Evolutionary conservation across 257 asterid species (phyloP), one percentile per base, ranked within the genome.

Genomic region (Primulina tabacum): DNA sequence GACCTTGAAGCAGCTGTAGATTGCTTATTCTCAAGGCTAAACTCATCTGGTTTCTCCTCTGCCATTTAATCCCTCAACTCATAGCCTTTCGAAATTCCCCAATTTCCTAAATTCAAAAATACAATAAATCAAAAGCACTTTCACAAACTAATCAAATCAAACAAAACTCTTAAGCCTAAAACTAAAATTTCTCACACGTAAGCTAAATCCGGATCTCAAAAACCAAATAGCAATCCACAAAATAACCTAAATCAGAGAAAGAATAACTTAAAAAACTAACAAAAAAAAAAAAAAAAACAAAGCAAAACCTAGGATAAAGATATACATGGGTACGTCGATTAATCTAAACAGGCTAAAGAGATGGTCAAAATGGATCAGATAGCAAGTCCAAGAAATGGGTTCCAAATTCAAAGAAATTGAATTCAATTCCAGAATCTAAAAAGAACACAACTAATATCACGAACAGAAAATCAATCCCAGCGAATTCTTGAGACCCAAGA

Each of bases 1-100:
- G 97, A 91, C 87, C 95, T 86, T 5, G 95, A 91, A 64, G 85
- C 88, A 77, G 85, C 92, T 40, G 78, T 81, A 8, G 85, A 79
- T 73, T 87, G 92, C 90, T 83, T 94, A 74, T 83, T 88, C 88
- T 83, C 92, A 40, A 73, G 77, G 75, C 80, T 84, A 70, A 67
- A 73, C 7, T 82, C 89, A 64, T 82, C 98, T 38, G 71, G 73
- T 78, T 87, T 82, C 82, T 80, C 77, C 75, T 85, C 93, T 20
- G 70, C 90, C 98, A 94, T 91, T 60, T 75, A 77, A 67, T 74
- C 70, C 79, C 84, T 79, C 73, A 60, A 71, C 69, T 66, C 67
- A 87, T 60, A 82, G 72, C 72, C 71, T 82, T 74, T 75, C 84
- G 78, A 80, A 57, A 78, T 32, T 21, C 66, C 56, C 56, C 20